Conservation (phyloP, 306 rosid species). For the Malus asiatica region DNA sequence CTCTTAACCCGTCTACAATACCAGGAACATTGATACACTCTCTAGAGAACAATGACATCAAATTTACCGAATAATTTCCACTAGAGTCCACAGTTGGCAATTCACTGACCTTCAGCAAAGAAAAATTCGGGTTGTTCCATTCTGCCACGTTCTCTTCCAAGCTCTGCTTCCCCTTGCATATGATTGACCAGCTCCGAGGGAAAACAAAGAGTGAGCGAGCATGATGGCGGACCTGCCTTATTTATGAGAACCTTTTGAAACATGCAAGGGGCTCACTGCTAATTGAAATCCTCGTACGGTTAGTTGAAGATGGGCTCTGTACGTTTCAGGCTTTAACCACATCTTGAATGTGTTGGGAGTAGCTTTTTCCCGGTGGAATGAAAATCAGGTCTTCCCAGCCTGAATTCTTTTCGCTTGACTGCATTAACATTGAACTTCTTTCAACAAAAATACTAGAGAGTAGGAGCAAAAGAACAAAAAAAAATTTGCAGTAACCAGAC, state of each 20-base stretch:
- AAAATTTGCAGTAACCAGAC: neutral
- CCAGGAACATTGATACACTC: neutral
- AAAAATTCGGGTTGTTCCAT: neutral
- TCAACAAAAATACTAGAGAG: slow-evolving; percentile 4
- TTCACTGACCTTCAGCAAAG: slow-evolving; percentile 15
- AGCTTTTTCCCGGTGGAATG: slow-evolving; percentile 91
- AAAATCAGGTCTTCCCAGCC: slow-evolving; percentile 98
- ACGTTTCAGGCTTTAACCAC: slow-evolving; percentile 39
- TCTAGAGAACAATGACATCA: neutral
- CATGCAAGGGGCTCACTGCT: slow-evolving; percentile 29
- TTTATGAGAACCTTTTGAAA: slow-evolving; percentile 16
- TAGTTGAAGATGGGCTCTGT: slow-evolving; percentile 25
- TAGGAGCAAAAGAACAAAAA: neutral
- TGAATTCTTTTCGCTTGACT: slow-evolving; percentile 63
- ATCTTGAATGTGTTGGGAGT: slow-evolving; percentile 75
- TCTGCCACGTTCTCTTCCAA: neutral
- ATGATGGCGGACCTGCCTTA: slow-evolving; percentile 32
- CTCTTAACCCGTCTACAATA: neutral
- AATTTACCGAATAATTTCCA: slow-evolving; percentile 8
- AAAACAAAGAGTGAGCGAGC: neutral
- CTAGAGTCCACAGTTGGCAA: slow-evolving; percentile 10
- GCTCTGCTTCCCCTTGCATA: slow-evolving; percentile 8
- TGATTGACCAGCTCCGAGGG: slow-evolving; percentile 25
- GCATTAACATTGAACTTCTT: slow-evolving; percentile 27
- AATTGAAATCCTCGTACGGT: slow-evolving; percentile 22